Evolutionary conservation across 345 rosid genomes (phyloP), one percentile per base, ranked within the genome.

Genomic region (Eucalyptus decipiens): DNA sequence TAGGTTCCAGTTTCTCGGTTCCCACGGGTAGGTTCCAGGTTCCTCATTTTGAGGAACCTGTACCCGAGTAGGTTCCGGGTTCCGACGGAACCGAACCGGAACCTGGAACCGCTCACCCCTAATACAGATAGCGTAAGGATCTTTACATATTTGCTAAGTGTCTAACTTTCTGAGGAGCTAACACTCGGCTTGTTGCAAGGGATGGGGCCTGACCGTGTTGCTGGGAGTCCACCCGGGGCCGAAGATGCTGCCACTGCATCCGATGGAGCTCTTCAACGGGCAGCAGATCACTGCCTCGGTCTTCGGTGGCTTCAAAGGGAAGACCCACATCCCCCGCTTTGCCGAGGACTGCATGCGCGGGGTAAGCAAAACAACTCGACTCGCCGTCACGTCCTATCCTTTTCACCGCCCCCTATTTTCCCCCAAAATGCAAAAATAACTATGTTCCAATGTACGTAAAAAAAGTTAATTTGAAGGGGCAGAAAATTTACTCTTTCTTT

Each of bases 181-280:
- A 62, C 9, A 13, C 18, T 30, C 3, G n/a, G 3, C 37, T 11
- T n/a, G 16, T 76, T 10, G 85, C 9, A n/a, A 90, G 91, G 90
- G 90, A 3, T 90, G 91, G 91, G 91, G 91, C 32, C 13, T 90
- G 86, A 90, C 91, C 28, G 83, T 86, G 30, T 23, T 88, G 23
- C 12, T 90, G 23, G 91, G 91, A 11, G 88, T 88, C 81, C 91
- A 90, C 34, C 32, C 90, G 11, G 69, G 69, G 26, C 90, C 91
- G 12, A 72, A 88, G 43, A 86, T 43, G 10, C 87, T 90, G 19
- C 90, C 88, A 9, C 56, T 88, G 60, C 95, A 92, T 89, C 95
- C 94, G 19, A 92, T 92, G 94, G 95, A 94, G 87, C 58, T 94
- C 87, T 94, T 94, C 67, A 90, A 80, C 26, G 95, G 91, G 21